Evolutionary conservation across 1,284 basidiomycete species (phyloP), one percentile per base, ranked within the genome.

Genomic region (Rhodotorula sp.): DNA sequence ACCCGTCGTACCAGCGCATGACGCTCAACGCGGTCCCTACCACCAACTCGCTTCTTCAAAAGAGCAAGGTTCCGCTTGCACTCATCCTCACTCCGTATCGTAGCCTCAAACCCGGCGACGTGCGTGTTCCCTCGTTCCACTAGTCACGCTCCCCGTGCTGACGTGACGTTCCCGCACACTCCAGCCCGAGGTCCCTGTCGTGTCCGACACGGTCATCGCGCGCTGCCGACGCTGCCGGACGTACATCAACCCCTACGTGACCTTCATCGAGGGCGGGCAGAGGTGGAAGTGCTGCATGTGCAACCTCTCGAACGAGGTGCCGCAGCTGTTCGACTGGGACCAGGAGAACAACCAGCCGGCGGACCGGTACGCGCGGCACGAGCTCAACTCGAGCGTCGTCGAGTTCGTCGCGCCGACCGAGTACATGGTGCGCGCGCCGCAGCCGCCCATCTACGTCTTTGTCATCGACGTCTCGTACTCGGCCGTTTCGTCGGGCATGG

Each of bases 221-320:
- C 91, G 97, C 58, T 99, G 97, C 84, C 88, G 97, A 74, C 88
- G 96, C 53, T 99, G 97, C 86, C 88, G 97, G 79, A 93, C 93
- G 56, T 99, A 99, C 84, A 99, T 99, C 84, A 98, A 99, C 81
- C 96, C 97, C 7, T 99, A 93, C 80, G 95, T 98, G 54, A 93
- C 94, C 78, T 99, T 99, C 81, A 94, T 97, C 80, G 97, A 99
- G 81, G 94, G 94, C 73, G 97, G 97, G 49, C 95, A 94, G 82
- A 88, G 95, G 85, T 98, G 97, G 97, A 92, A 97, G 81, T 99
- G 97, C 82, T 97, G 93, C 84, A 95, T 99, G 93, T 99, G 97
- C 83, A 93, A 91, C 79, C 90, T 99, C 87, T 92, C 92, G 70
- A 99, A 99, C 82, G 97, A 99, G 82, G 96, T 99, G 1, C 97